Evolutionary conservation across 202 grass and related monocot genomes (phyloP), one percentile per base, ranked within the genome.

Genomic region (Cymbopogon flexuosus): DNA sequence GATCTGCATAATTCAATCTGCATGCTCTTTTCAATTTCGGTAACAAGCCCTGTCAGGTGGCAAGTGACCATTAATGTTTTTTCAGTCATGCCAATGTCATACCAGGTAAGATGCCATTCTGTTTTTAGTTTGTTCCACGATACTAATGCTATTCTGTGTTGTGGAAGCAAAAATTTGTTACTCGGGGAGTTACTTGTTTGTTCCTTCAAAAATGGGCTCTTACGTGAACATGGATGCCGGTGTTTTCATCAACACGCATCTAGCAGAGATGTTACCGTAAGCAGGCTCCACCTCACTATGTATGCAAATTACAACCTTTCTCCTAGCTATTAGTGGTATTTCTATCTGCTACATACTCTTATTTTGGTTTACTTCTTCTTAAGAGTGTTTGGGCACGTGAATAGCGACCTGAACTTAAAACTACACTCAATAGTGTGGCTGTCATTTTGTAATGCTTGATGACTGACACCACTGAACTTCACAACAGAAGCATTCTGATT

Each of bases 191-290:
- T 83, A 78, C 45, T 46, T 73, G 72, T 81, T 81, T 81, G 57
- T 73, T 81, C 46, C 40, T 77, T 81, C 87, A 65, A 85, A 85
- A 76, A 81, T 72, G 87, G 80, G 78, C 82, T 85, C 87, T 89
- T 85, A 78, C 31, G 59, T 85, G 82, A 89, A 85, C 78, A 89
- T 85, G 87, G 82, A 89, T 89, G 87, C 46, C 31, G 65, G 78
- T 89, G 82, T 85, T 88, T 89, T 41, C 72, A 81, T 85, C 37
- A 70, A 81, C 87, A 77, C 24, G 49, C 82, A 89, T 81, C 82
- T 71, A 63, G 77, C 87, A 84, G 81, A 19, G 87, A 85, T 85
- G 82, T 81, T 62, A 47, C 47, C 77, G 74, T 85, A 89, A 85
- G 72, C 79, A 51, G 71, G 77, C 82, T 80, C 82, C 82, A 89